Evolutionary conservation across 352 stramenopile species (phyloP).

Genomic region (Globisporangium irregulare): DNA sequence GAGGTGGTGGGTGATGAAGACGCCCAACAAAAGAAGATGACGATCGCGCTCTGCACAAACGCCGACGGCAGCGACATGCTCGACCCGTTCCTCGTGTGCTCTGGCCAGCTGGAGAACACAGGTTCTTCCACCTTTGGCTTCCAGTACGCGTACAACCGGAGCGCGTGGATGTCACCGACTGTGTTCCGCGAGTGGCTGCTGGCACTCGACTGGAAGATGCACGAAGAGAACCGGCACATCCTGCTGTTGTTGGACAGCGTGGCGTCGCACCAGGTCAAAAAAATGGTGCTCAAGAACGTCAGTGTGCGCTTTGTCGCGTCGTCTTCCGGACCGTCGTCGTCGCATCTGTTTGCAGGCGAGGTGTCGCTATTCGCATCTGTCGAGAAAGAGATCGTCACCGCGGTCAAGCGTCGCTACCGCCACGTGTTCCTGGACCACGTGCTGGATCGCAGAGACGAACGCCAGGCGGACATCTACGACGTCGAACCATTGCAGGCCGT

Average conservation of each 20-base stretch:
- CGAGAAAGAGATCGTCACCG: conserved; percentile 39
- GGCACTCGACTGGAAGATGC: conserved; percentile 76
- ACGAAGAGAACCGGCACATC: conserved; percentile 64
- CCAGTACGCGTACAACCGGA: conserved; percentile 69
- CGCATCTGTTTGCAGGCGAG: conserved; percentile 23
- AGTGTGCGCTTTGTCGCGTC: conserved; percentile 42
- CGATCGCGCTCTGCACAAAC: conserved; percentile 64
- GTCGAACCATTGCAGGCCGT: conserved; percentile 50
- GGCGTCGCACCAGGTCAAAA: conserved; percentile 55
- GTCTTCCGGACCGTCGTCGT: conserved; percentile 19
- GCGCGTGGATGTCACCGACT: conserved; percentile 67
- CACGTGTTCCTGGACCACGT: conserved; percentile 42
- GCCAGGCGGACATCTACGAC: conserved; percentile 34
- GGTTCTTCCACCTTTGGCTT: conserved; percentile 22
- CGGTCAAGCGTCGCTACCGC: conserved; percentile 62
- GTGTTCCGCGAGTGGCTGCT: conserved; percentile 78
- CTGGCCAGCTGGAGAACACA: conserved; percentile 27
- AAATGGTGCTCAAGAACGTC: conserved; percentile 60
- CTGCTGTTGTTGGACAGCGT: conserved; percentile 64
- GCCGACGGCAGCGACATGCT: conserved; percentile 63
- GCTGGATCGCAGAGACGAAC: conserved; percentile 41
- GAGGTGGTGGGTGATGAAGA: neutral
- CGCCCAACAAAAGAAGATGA: conserved; percentile 33
- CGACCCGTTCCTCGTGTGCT: conserved; percentile 66
- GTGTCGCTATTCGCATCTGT: conserved; percentile 34